These are phyloP conservation scores for Acer negundo DNA, from an alignment of 345 rosid species.

Conservation along the genomic window DNA sequence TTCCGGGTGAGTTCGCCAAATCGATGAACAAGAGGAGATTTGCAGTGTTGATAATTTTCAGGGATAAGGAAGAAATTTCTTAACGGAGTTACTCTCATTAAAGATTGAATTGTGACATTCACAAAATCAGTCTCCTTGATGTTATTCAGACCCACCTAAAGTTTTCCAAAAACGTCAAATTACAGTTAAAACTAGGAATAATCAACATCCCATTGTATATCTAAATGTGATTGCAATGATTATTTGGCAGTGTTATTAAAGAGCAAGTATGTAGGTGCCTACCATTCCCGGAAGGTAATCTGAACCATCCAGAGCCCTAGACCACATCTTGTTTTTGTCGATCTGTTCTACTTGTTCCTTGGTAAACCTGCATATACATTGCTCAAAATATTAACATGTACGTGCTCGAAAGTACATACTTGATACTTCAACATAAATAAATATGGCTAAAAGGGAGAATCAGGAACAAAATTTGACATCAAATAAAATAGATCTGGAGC, in stretches of 20 bases:
- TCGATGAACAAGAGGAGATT: slow-evolving; percentile 85
- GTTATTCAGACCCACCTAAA: slow-evolving; percentile 94
- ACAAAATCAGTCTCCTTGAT: slow-evolving; percentile 96
- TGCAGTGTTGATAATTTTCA: slow-evolving; percentile 78
- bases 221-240: not conserved
- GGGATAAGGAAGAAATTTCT: slow-evolving; percentile 93
- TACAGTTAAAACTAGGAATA: slow-evolving; percentile 11
- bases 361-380: slow-evolving; percentile 59
- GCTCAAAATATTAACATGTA: slow-evolving; percentile 9
- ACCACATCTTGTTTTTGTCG: slow-evolving; percentile 91
- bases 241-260: not conserved
- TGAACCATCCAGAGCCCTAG: slow-evolving; percentile 98
- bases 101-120: slow-evolving; percentile 91
- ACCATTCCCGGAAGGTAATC: slow-evolving; percentile 99
- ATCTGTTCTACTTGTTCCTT: slow-evolving; percentile 81
- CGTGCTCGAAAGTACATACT: not conserved
- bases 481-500: not conserved
- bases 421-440: not conserved
- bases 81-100: slow-evolving; percentile 91
- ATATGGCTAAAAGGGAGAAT: not conserved
- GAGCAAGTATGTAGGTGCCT: not conserved
- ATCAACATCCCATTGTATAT: not conserved
- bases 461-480: too few species aligned
- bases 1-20: slow-evolving; percentile 50
- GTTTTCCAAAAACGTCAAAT: slow-evolving; percentile 13